Evolutionary conservation across 2,329 filamentous ascomycete species (phyloP).

Genomic region (Penicillium sp.): DNA sequence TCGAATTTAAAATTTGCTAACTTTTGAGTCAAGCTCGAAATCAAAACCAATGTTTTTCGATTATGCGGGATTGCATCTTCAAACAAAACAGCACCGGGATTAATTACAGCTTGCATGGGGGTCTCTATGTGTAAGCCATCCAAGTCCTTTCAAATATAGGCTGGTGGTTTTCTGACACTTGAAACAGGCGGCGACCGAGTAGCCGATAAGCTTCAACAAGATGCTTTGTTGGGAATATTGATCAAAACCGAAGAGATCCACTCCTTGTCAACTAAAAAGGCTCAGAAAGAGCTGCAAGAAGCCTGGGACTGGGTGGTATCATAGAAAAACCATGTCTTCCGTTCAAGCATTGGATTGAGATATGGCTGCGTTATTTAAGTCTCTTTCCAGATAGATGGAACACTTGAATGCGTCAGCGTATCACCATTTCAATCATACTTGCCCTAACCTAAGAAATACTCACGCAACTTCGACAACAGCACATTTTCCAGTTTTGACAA

Average conservation of each 20-base stretch:
- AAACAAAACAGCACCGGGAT: slow-evolving; percentile 12
- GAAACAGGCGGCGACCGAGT: slow-evolving; percentile 10
- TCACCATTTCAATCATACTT: background rate
- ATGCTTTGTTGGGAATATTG: slow-evolving; percentile 10
- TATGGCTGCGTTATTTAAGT: no score
- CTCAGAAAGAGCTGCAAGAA: slow-evolving; percentile 9
- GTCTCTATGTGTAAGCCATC: slow-evolving; percentile 12
- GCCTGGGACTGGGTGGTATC: slow-evolving; percentile 5
- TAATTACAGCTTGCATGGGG: slow-evolving; percentile 15
- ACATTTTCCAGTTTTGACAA: slow-evolving; percentile 57
- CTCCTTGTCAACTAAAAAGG: slow-evolving; percentile 8
- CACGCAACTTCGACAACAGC: slow-evolving; percentile 60
- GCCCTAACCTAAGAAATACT: slow-evolving; percentile 4
- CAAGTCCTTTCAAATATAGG: background rate
- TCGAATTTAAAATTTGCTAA: background rate
- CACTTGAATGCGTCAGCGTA: slow-evolving; percentile 2
- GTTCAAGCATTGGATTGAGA: no score
- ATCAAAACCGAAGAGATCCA: slow-evolving; percentile 10
- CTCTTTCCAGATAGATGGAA: slow-evolving; percentile 26
- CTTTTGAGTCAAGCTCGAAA: background rate
- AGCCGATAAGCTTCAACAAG: slow-evolving; percentile 9
- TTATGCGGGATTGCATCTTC: slow-evolving; percentile 16
- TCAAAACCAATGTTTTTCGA: slow-evolving; percentile 10
- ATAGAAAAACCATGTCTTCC: background rate
- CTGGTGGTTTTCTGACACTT: background rate